These are phyloP conservation scores for Rhizodiscina lignyota DNA, from an alignment of 495 filamentous ascomycete species.

Conservation along the genomic window DNA sequence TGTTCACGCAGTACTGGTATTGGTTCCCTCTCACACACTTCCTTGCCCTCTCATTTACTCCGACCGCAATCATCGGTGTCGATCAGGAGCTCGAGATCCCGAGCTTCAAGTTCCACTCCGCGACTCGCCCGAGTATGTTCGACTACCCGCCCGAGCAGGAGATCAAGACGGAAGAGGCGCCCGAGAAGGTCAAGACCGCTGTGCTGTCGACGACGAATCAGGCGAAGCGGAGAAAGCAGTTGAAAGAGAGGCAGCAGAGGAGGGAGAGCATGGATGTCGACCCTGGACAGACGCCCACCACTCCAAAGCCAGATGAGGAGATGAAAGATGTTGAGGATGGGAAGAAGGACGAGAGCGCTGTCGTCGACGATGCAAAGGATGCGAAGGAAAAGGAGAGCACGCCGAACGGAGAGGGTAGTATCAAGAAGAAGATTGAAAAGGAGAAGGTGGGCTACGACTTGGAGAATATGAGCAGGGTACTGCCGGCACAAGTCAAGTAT, in stretches of 20 bases:
- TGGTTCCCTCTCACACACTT: conserved; percentile 99
- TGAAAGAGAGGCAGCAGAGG: conserved; percentile 26
- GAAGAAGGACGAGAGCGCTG: conserved; percentile 29
- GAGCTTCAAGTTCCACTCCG: conserved; percentile 91
- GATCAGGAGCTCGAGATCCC: conserved; percentile 88
- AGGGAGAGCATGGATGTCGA: conserved; percentile 40
- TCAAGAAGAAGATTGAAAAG: conserved; percentile 86
- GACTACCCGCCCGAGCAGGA: conserved; percentile 96
- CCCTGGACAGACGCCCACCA: conserved; percentile 52
- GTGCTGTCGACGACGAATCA: conserved; percentile 94
- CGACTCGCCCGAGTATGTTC: conserved; percentile 85
- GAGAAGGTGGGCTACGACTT: conserved; percentile 93
- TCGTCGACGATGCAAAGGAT: conserved; percentile 42
- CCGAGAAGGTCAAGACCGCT: conserved; percentile 87
- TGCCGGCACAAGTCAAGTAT: conserved; percentile 87
- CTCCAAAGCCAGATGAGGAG: conserved; percentile 46
- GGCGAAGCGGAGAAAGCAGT: conserved; percentile 77
- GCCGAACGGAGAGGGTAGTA: conserved; percentile 27
- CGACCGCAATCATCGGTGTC: conserved; percentile 85
- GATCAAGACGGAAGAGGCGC: conserved; percentile 81
- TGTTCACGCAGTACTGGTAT: conserved; percentile 99
- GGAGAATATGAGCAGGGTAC: conserved; percentile 90
- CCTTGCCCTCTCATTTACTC: conserved; percentile 80
- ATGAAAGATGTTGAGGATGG: conserved; percentile 88
- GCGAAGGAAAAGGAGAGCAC: conserved; percentile 33